phyloP scores from a whole-genome alignment of 2,329 filamentous ascomycete genomes.

The Fusarium graminum region DNA sequence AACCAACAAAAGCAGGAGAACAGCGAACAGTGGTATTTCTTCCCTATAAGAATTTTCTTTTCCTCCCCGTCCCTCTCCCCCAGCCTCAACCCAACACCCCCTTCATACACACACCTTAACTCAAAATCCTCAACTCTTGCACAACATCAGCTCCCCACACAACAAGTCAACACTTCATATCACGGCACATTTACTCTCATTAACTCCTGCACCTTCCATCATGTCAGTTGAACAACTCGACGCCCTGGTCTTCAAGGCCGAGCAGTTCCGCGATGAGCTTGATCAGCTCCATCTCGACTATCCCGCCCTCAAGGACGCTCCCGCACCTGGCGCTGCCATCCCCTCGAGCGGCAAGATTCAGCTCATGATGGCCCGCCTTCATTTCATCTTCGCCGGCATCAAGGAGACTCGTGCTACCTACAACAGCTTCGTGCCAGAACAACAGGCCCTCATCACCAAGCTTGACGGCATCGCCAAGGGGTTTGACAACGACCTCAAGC shows the following conservation, averaged over 20 bases:
- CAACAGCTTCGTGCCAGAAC: not conserved
- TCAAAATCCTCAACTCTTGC: no score
- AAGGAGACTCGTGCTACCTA: not conserved
- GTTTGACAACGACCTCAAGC: not conserved
- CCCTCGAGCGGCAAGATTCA: not conserved
- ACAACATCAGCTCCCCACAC: not conserved
- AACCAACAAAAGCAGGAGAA: no score
- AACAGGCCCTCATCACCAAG: not conserved
- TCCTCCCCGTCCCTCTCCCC: no score
- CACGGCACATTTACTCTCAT: not conserved
- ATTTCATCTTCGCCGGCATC: not conserved
- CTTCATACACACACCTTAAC: no score
- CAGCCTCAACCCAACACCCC: no score
- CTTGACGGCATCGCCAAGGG: not conserved
- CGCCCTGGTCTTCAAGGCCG: not conserved
- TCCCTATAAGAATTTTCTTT: no score
- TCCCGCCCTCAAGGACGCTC: not conserved
- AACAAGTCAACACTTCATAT: not conserved
- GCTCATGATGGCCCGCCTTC: not conserved
- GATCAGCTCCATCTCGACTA: not conserved
- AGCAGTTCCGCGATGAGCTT: not conserved
- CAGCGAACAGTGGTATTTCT: no score
- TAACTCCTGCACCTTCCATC: not conserved
- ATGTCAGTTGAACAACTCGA: not conserved
- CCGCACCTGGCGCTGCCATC: not conserved